Conservation (phyloP, 176 grass and related monocot genomes). For the Oryza meridionalis region DNA sequence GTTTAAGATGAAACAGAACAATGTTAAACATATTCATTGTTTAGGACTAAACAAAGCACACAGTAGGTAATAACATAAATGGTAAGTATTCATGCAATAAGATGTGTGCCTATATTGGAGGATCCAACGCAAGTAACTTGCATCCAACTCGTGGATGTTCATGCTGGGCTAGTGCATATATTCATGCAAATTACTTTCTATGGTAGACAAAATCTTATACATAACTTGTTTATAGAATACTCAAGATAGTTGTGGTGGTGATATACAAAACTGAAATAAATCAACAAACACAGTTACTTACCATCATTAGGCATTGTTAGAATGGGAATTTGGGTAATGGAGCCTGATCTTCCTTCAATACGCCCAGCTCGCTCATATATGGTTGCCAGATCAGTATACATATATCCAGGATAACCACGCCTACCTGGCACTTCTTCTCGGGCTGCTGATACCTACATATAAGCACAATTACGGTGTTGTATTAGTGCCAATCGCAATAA, state of each 20-base stretch:
- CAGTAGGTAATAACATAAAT: neutral
- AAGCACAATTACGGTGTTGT: conserved; percentile 1
- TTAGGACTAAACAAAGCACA: neutral
- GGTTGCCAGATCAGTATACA: conserved; percentile 99
- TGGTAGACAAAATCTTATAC: neutral
- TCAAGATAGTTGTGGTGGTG: neutral
- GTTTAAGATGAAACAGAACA: conserved; percentile 21
- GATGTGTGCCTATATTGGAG: neutral
- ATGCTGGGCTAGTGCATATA: neutral
- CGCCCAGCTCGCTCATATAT: conserved; percentile 99
- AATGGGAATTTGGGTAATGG: conserved; percentile 99
- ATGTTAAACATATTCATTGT: conserved; percentile 58
- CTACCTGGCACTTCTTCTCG: conserved; percentile 98
- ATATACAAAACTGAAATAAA: neutral
- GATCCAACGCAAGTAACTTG: neutral
- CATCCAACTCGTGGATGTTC: neutral
- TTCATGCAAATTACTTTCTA: neutral
- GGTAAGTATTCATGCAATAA: neutral
- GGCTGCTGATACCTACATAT: conserved; percentile 85
- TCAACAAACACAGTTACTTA: conserved; percentile 30
- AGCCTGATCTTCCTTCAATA: conserved; percentile 97
- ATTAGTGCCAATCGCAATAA: neutral
- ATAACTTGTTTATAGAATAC: neutral
- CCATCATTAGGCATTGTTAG: conserved; percentile 99
- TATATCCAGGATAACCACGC: conserved; percentile 99